A percentile compares a stretch with the other conserved stretches of the same genome.
phyloP scores from a whole-genome alignment of 2,329 filamentous ascomycete species.

The Teratosphaeriaceae sp. region DNA sequence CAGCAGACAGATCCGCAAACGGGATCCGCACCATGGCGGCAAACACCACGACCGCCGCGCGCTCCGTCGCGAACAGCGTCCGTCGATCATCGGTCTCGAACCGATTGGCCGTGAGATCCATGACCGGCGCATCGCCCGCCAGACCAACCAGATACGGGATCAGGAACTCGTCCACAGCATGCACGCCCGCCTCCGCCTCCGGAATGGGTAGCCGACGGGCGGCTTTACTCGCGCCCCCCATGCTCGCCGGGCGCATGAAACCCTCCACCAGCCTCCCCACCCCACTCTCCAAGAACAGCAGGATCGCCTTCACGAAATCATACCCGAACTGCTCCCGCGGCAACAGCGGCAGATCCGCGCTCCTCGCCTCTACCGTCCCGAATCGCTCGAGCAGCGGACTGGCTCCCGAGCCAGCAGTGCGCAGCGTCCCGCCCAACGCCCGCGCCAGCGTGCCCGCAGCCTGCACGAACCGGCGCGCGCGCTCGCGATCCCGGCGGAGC shows the following conservation, averaged over 20 bases:
- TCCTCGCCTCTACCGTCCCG: conserved; percentile 26
- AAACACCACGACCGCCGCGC: conserved; percentile 52
- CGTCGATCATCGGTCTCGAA: conserved; percentile 52
- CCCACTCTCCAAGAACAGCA: conserved; percentile 57
- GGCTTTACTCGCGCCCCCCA: conserved; percentile 27
- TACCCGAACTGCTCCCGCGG: conserved; percentile 51
- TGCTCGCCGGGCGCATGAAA: conserved; percentile 44
- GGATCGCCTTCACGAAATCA: conserved; percentile 57
- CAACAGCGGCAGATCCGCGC: conserved; percentile 34
- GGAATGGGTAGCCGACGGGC: conserved; percentile 44
- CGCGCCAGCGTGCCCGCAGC: conserved; percentile 52
- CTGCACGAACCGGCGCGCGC: conserved; percentile 55
- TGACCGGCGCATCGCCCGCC: conserved; percentile 44
- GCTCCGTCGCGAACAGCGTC: conserved; percentile 47
- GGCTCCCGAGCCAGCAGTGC: conserved; percentile 26
- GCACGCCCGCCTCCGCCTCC: conserved; percentile 40
- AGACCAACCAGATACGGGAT: conserved; percentile 53
- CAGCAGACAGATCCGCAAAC: conserved; percentile 43
- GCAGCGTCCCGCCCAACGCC: conserved; percentile 48
- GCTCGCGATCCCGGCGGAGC: conserved; percentile 49
- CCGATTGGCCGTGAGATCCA: conserved; percentile 51
- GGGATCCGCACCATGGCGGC: conserved; percentile 46
- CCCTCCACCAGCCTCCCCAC: conserved; percentile 48
- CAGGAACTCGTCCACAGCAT: conserved; percentile 50
- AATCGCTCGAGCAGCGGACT: conserved; percentile 21